Evolutionary conservation across 352 stramenopile genomes (phyloP).

Genomic region (Poterioochromonas sp.): DNA sequence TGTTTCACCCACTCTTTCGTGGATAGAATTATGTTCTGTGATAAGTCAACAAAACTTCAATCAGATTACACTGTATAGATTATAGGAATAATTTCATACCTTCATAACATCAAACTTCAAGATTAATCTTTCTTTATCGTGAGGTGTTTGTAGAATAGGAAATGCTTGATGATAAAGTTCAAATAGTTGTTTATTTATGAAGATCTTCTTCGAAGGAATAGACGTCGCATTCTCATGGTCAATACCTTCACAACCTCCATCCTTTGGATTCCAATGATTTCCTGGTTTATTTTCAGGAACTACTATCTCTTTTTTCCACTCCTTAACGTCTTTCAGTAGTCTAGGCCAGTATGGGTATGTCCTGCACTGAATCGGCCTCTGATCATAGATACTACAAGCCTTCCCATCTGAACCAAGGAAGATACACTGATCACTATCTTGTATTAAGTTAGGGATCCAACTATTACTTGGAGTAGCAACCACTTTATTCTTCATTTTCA

Average conservation of each 20-base stretch:
- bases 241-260: conserved; percentile 6
- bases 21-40: neutral
- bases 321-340: neutral
- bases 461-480: neutral
- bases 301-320: neutral
- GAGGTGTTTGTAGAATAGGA: neutral
- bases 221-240: neutral
- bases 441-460: neutral
- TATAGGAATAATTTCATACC: neutral
- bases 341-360: neutral
- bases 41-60: neutral
- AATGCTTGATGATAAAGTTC: neutral
- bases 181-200: neutral
- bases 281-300: neutral
- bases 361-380: neutral
- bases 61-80: neutral
- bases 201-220: neutral
- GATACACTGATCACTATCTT: neutral
- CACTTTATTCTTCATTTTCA: neutral
- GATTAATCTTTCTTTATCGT: neutral
- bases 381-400: neutral
- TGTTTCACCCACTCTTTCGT: neutral
- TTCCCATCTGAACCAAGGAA: neutral
- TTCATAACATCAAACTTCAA: neutral
- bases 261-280: neutral